A percentile compares a stretch with the other conserved stretches of the same genome.
Conservation (phyloP, 2,329 filamentous ascomycete genomes). For the Penicillium sclerotigenum region DNA sequence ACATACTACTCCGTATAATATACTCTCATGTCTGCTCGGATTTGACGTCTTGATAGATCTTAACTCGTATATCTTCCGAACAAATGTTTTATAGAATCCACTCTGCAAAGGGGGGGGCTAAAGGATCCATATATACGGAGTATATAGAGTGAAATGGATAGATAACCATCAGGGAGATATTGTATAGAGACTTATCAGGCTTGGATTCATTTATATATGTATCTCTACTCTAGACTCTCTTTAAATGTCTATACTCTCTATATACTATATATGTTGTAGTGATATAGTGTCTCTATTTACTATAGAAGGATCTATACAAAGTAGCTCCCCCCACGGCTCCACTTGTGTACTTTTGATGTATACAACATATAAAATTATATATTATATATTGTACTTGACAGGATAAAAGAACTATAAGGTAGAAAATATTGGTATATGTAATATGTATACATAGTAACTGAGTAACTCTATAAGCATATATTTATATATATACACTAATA, state of each 20-base stretch:
- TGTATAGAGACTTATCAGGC: too few relatives aligned
- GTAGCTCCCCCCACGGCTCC: neutral
- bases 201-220: neutral
- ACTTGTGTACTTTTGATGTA: neutral
- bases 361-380: neutral
- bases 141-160: neutral
- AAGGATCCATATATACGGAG: neutral
- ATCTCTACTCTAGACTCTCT: too few relatives aligned
- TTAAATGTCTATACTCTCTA: too few relatives aligned
- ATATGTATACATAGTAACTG: too few relatives aligned
- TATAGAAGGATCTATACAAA: too few relatives aligned
- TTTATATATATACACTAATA: too few relatives aligned
- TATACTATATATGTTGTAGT: too few relatives aligned
- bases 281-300: too few relatives aligned
- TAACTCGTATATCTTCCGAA: neutral
- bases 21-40: neutral
- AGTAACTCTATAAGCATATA: too few relatives aligned
- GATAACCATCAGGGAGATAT: too few relatives aligned
- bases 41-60: neutral
- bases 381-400: neutral
- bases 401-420: neutral
- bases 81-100: neutral
- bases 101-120: constrained; percentile 7
- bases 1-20: neutral
- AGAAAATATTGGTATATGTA: neutral